Conservation (phyloP, 805 yeast species). For the Zygotorulaspora sp. region DNA sequence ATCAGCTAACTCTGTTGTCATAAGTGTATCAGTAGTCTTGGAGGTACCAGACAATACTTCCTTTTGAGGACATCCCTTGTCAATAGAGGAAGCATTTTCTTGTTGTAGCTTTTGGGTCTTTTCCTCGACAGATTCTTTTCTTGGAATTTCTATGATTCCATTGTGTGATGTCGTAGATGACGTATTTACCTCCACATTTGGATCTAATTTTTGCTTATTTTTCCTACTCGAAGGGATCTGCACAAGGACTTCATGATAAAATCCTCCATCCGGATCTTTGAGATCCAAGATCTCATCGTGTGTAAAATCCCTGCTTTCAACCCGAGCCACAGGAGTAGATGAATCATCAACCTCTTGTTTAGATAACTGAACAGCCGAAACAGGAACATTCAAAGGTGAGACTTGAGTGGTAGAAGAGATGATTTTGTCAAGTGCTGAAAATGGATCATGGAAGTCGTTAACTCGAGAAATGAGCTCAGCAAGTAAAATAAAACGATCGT, state of each 20-base stretch:
- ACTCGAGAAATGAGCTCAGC: slow-evolving; percentile 24
- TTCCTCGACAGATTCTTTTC: not conserved
- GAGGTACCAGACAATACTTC: no score
- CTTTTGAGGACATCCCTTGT: no score
- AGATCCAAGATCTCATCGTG: slow-evolving; percentile 27
- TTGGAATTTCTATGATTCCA: not conserved
- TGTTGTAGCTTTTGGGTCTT: no score
- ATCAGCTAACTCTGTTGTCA: no score
- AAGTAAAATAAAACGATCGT: slow-evolving; percentile 24
- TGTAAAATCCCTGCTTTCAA: slow-evolving; percentile 23
- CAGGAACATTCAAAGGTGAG: not conserved
- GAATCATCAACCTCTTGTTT: not conserved
- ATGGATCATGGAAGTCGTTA: slow-evolving; percentile 28
- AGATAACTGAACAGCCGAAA: not conserved
- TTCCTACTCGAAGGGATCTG: slow-evolving; percentile 25
- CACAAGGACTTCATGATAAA: slow-evolving; percentile 26
- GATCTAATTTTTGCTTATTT: slow-evolving; percentile 9
- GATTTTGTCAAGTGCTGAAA: slow-evolving; percentile 22
- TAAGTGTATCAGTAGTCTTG: no score
- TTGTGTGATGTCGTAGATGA: slow-evolving; percentile 1
- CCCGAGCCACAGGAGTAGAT: slow-evolving; percentile 9
- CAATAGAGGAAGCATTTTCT: no score
- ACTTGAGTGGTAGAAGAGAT: slow-evolving; percentile 4
- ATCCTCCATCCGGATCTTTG: slow-evolving; percentile 24
- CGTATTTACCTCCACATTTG: slow-evolving; percentile 9